These are phyloP conservation scores for Exsudoporus frostii DNA, from an alignment of 768 basidiomycete species.

Conservation along the genomic window DNA sequence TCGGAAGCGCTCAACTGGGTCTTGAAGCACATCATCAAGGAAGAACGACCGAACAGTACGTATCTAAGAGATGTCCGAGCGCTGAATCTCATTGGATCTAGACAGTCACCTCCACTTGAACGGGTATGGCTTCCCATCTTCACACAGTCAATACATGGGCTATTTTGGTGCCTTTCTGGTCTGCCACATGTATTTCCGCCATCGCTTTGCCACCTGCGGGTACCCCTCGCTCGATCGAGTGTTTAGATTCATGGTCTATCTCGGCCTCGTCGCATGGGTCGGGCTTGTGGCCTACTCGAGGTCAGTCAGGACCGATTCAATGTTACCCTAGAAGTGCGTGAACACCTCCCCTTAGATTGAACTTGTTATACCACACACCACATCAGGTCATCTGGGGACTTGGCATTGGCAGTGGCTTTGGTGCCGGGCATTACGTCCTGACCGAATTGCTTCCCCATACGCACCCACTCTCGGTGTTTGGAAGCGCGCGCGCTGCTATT, in stretches of 20 bases:
- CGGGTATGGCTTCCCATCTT: slow-evolving; percentile 86
- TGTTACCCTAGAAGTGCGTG: not conserved
- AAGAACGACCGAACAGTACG: slow-evolving; percentile 67
- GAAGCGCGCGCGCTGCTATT: slow-evolving; percentile 44
- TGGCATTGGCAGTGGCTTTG: slow-evolving; percentile 57
- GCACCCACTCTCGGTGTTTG: slow-evolving; percentile 53
- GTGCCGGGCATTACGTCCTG: slow-evolving; percentile 50
- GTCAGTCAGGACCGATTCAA: slow-evolving; percentile 36
- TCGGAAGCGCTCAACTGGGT: slow-evolving; percentile 70
- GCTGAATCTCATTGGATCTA: slow-evolving; percentile 7
- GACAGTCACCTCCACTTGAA: slow-evolving; percentile 30
- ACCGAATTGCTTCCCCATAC: slow-evolving; percentile 57
- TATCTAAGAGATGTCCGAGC: not conserved
- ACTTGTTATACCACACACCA: slow-evolving; percentile 72
- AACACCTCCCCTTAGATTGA: slow-evolving; percentile 41
- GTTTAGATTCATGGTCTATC: slow-evolving; percentile 47
- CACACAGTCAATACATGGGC: slow-evolving; percentile 89
- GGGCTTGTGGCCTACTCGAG: slow-evolving; percentile 74
- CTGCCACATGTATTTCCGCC: slow-evolving; percentile 69
- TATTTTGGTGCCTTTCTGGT: slow-evolving; percentile 77
- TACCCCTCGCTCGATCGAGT: slow-evolving; percentile 46
- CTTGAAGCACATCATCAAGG: slow-evolving; percentile 63
- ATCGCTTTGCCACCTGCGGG: slow-evolving; percentile 59
- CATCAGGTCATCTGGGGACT: slow-evolving; percentile 75
- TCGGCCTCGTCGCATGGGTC: slow-evolving; percentile 53